Percentiles rank a stretch among this genome's conserved stretches.
Evolutionary conservation across 768 basidiomycete genomes (phyloP).

Genomic region (Termitomyces sp.): DNA sequence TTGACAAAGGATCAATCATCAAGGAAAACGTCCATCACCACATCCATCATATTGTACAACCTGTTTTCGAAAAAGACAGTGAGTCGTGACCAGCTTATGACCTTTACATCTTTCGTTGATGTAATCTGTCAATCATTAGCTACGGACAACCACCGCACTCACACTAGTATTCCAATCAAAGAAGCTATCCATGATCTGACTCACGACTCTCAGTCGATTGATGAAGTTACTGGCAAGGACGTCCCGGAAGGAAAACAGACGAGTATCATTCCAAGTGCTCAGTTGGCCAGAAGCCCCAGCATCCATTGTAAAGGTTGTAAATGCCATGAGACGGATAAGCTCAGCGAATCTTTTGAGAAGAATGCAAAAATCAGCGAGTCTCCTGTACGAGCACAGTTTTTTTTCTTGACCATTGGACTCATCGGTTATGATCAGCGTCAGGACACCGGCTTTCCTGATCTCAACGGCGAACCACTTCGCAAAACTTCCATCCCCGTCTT

Average conservation of each 20-base stretch:
- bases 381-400: background rate
- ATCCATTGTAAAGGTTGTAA: constrained; percentile 7
- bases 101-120: background rate
- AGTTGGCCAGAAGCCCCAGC: background rate
- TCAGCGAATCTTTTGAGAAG: background rate
- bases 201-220: background rate
- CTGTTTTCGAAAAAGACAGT: constrained; percentile 10
- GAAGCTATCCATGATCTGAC: constrained; percentile 1
- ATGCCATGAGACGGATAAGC: background rate
- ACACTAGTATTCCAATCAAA: constrained; percentile 4
- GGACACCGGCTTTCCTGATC: background rate
- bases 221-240: background rate
- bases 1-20: constrained; percentile 7
- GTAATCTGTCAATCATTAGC: background rate
- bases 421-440: background rate
- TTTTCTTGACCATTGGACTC: background rate
- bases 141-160: background rate
- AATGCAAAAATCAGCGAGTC: background rate
- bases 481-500: background rate
- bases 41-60: constrained; percentile 8
- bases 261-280: background rate
- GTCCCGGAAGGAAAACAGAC: background rate
- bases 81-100: background rate
- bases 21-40: constrained; percentile 5
- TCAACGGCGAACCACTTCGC: background rate